phyloP scores from a whole-genome alignment of 169 alveolate genomes.

The Plasmodium inui region DNA sequence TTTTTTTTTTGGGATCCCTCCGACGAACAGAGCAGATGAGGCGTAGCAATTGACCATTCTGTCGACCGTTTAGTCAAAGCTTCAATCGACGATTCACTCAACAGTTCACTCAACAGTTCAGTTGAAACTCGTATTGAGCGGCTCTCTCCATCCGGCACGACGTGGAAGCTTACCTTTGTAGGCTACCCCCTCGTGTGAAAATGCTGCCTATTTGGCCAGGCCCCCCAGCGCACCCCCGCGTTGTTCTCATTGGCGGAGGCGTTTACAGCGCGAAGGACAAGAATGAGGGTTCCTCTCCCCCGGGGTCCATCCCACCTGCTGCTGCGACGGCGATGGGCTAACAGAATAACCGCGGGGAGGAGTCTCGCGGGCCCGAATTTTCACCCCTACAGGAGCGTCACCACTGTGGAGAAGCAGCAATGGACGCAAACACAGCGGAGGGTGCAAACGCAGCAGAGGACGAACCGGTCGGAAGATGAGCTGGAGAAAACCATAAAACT shows the following conservation, averaged over 20 bases:
- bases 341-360: not conserved
- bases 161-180: not conserved
- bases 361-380: not conserved
- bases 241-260: not conserved
- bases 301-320: not conserved
- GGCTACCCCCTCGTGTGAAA: not conserved
- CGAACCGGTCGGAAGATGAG: not conserved
- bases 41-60: too few relatives aligned
- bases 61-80: too few relatives aligned
- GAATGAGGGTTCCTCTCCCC: not conserved
- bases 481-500: conserved; percentile 10
- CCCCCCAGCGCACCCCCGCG: not conserved
- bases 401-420: not conserved
- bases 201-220: not conserved
- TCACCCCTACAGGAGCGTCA: not conserved
- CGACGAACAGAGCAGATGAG: not conserved
- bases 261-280: not conserved
- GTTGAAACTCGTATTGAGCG: not conserved
- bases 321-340: not conserved
- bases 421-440: too few relatives aligned
- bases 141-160: not conserved
- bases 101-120: not conserved
- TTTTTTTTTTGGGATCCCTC: not conserved
- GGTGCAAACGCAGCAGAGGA: not conserved
- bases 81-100: too few relatives aligned